A percentile compares a stretch with the other conserved stretches of the same genome.
Evolutionary conservation across 108 stramenopile species (phyloP).

Genomic region (Bacterosira constricta): DNA sequence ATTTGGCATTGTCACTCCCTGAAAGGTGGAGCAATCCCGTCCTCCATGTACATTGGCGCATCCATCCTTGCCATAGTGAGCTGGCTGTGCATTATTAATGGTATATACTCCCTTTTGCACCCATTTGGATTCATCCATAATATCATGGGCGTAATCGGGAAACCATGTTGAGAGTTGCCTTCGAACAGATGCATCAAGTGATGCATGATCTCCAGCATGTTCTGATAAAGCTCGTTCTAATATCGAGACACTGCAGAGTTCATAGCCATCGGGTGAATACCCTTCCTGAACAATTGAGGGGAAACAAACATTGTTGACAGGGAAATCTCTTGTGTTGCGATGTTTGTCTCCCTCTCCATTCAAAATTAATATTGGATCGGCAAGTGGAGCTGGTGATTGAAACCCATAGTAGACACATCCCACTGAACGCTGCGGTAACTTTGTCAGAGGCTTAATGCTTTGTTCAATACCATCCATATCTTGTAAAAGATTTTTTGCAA

Average conservation of each 20-base stretch:
- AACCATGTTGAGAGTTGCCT: conserved; percentile 73
- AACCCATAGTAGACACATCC: conserved; percentile 84
- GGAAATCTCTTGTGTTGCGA: conserved; percentile 48
- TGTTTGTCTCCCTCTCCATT: conserved; percentile 55
- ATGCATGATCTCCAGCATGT: conserved; percentile 49
- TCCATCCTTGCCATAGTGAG: conserved; percentile 36
- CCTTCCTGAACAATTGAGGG: conserved; percentile 75
- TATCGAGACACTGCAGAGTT: conserved; percentile 77
- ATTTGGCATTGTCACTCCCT: conserved; percentile 53
- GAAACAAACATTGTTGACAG: conserved; percentile 89
- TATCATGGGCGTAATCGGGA: conserved; percentile 50
- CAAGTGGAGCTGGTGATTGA: conserved; percentile 62
- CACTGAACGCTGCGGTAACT: conserved; percentile 68
- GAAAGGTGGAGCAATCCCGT: conserved; percentile 53
- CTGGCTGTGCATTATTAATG: conserved; percentile 81
- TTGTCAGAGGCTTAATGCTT: conserved; percentile 37
- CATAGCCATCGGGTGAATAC: conserved; percentile 73
- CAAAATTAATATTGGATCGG: conserved; percentile 82
- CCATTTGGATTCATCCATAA: conserved; percentile 63
- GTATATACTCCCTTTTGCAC: conserved; percentile 57
- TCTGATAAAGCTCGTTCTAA: conserved; percentile 61
- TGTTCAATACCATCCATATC: conserved; percentile 43
- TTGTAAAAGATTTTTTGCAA: conserved; percentile 58
- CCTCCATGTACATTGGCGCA: conserved; percentile 71
- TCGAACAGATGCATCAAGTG: conserved; percentile 66